Conservation (phyloP, 805 yeast species). For the Nakazawaea wyomingensis region DNA sequence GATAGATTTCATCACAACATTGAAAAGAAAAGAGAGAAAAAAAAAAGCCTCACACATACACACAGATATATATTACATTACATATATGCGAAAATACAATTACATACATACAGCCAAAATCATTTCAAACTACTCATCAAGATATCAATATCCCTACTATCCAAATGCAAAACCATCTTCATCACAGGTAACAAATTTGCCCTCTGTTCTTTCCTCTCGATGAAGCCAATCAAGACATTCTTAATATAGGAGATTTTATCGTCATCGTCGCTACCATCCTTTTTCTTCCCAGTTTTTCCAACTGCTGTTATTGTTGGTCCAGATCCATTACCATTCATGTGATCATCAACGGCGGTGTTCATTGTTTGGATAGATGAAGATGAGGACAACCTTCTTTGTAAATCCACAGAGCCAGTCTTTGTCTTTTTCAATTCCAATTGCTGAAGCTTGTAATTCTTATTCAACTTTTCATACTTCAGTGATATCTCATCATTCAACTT, state of each 20-base stretch:
- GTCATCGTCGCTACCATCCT: slow-evolving; percentile 22
- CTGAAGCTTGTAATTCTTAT: slow-evolving; percentile 66
- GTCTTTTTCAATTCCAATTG: slow-evolving; percentile 43
- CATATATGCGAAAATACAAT: too few species aligned
- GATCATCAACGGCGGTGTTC: too few species aligned
- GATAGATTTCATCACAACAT: too few species aligned
- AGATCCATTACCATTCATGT: slow-evolving; percentile 15
- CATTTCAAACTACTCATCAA: slow-evolving; percentile 6
- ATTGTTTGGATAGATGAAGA: background rate
- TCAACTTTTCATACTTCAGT: slow-evolving; percentile 59
- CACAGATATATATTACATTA: too few species aligned
- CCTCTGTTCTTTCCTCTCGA: slow-evolving; percentile 92
- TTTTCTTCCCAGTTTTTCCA: background rate
- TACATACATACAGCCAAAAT: too few species aligned
- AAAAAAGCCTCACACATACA: too few species aligned
- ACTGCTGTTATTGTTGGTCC: background rate
- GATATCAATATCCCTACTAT: slow-evolving; percentile 54
- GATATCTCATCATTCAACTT: slow-evolving; percentile 62
- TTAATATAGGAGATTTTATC: slow-evolving; percentile 72
- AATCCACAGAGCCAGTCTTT: slow-evolving; percentile 15
- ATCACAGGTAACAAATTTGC: slow-evolving; percentile 80
- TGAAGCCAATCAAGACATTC: slow-evolving; percentile 84
- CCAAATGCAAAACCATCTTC: slow-evolving; percentile 65
- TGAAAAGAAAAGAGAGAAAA: too few species aligned
- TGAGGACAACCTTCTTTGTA: slow-evolving; percentile 10